Percentiles rank a stretch among this genome's conserved stretches.
Evolutionary conservation across 371 early-diverging fungal genomes (phyloP).

Genomic region (Lichtheimia corymbifera): DNA sequence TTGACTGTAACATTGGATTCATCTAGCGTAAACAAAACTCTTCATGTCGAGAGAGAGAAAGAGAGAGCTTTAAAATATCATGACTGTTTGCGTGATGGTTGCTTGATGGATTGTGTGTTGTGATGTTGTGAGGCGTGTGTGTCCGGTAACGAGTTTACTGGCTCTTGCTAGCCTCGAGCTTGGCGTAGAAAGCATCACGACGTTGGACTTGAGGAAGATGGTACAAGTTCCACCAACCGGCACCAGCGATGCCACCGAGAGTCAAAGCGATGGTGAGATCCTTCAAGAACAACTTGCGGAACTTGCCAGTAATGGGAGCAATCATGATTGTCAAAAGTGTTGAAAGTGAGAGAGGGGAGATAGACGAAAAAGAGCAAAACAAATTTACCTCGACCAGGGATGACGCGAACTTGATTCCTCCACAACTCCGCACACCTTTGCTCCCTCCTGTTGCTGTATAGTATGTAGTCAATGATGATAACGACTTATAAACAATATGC

Average conservation of each 20-base stretch:
- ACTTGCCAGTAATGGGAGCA: conserved; percentile 60
- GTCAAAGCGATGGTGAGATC: conserved; percentile 42
- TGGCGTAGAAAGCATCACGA: conserved; percentile 55
- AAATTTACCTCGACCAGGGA: too few relatives aligned
- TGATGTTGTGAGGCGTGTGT: not conserved
- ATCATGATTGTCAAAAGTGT: conserved; percentile 28
- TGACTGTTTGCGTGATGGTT: too few relatives aligned
- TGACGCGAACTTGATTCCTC: too few relatives aligned
- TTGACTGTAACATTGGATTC: too few relatives aligned
- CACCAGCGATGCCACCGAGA: conserved; percentile 46
- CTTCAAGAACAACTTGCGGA: conserved; percentile 43
- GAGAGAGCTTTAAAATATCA: too few relatives aligned
- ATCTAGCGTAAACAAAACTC: too few relatives aligned
- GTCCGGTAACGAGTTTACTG: conserved; percentile 13
- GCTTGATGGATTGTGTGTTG: too few relatives aligned
- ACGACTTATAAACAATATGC: too few relatives aligned
- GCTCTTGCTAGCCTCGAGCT: conserved; percentile 54
- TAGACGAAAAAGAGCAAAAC: not conserved
- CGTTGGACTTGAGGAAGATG: conserved; percentile 38
- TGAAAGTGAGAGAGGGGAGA: not conserved
- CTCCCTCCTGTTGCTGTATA: too few relatives aligned
- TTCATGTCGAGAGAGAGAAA: too few relatives aligned
- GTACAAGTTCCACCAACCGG: conserved; percentile 49
- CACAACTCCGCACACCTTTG: too few relatives aligned
- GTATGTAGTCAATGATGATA: too few relatives aligned